Percentiles rank a stretch among this genome's conserved stretches.
Evolutionary conservation across 139 green algal genomes (phyloP).

Genomic region (Coelastrella sp.): DNA sequence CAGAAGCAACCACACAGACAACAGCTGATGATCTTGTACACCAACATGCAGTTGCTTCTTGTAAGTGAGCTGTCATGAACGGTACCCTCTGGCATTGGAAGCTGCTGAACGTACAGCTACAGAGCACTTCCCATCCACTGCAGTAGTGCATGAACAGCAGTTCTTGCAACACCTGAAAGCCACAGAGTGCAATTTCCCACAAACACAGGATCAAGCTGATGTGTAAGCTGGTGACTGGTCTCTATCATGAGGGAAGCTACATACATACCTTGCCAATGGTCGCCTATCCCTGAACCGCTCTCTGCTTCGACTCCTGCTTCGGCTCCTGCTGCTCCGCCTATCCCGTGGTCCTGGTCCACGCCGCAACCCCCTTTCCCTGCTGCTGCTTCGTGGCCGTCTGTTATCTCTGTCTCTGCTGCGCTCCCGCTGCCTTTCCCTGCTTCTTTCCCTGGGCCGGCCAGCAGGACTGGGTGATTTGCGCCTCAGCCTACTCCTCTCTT

Average conservation of each 20-base stretch:
- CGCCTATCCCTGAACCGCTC: background rate
- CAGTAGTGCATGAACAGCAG: no score
- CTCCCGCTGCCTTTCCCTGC: background rate
- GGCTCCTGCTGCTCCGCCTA: background rate
- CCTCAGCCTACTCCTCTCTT: background rate
- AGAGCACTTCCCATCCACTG: background rate
- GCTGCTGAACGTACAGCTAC: background rate
- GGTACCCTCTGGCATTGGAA: no score
- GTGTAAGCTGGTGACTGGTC: no score
- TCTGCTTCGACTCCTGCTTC: slow-evolving; percentile 1
- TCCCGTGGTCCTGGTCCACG: background rate
- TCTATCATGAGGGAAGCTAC: background rate
- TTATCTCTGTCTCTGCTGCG: background rate
- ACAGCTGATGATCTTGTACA: no score
- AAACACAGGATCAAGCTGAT: background rate
- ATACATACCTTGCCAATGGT: background rate
- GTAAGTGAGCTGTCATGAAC: background rate
- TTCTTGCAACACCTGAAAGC: background rate
- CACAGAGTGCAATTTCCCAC: background rate
- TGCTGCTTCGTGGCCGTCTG: background rate
- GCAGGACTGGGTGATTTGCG: background rate
- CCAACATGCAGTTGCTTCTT: background rate
- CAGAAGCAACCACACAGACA: background rate
- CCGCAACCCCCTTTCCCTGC: background rate
- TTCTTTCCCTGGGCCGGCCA: background rate